Base-by-base conservation (phyloP, 2,329 filamentous ascomycete species). In the Curvularia sp. region DNA sequence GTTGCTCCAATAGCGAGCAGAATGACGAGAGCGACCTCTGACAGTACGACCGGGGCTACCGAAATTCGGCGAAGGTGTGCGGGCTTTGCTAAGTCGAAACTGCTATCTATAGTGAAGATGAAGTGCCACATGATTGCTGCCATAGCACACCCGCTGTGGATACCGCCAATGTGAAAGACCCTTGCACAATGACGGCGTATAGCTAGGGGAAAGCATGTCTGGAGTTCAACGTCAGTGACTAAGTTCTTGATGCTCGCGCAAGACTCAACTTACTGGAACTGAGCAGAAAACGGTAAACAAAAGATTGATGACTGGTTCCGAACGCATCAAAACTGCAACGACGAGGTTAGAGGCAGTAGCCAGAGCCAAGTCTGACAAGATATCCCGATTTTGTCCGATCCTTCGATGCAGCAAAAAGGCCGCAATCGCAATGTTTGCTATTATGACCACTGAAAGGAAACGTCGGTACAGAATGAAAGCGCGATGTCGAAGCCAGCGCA, bases 81-180 rank as follows among this genome's bases (percentile, higher is more conserved):
- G 3, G 65, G 56, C 47, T 75, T 73, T 5, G 58, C 53, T 54
- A 76, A 71, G 26, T 78, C 71, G 2, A 70, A 51, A 18, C 69
- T 71, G 13, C 77, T 64, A n/a, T 78, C 67, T 7, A 76, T 63
- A 4, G 77, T 74, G 58, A 82, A 79, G 44, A 80, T 70, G 18
- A 78, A 70, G 64, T 81, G 82, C 81, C 81, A 83, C 18, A 67
- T 55, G 2, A 67, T 70, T 4, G 73, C 70, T 18, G 72, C 71
- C 30, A 76, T 66, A 1, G 73, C 75, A 49, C 71, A 73, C 18
- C 72, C 74, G 39, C 71, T 75, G 49, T 78, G 76, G n/a, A 78
- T 70, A 1, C 76, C 76, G 10, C 76, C 76, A 49, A 75, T 74
- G 49, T 75, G 71, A 52, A 75, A 77, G 12, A 77, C 64, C 12